These are phyloP conservation scores for Endothia cerciana DNA, from an alignment of 2,329 filamentous ascomycete genomes.

Conservation along the genomic window DNA sequence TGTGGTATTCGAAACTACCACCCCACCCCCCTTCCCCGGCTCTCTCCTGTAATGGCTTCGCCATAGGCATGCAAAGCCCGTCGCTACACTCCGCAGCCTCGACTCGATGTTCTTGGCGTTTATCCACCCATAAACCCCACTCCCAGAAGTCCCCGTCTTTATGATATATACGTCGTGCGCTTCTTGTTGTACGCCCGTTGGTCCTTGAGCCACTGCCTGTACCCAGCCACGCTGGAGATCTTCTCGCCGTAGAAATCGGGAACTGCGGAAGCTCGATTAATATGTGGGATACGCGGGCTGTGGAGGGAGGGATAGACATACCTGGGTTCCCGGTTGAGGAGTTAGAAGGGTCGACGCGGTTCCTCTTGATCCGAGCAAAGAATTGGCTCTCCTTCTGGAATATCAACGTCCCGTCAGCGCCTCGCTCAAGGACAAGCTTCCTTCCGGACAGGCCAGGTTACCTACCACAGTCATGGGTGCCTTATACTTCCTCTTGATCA, in stretches of 20 bases:
- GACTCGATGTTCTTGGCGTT: neutral
- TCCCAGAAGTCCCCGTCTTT: conserved; percentile 32
- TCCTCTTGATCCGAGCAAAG: conserved; percentile 87
- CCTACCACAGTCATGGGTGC: conserved; percentile 71
- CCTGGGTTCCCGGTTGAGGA: conserved; percentile 88
- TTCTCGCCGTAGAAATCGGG: conserved; percentile 99
- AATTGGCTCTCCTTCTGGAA: conserved; percentile 88
- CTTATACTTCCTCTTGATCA: conserved; percentile 72
- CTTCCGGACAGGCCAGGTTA: conserved; percentile 27
- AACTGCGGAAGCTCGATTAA: conserved; percentile 49
- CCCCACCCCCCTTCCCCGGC: neutral
- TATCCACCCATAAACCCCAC: too few relatives aligned
- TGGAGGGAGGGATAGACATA: conserved; percentile 36
- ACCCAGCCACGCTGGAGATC: conserved; percentile 89
- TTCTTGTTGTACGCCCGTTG: conserved; percentile 97
- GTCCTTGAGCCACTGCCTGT: conserved; percentile 95
- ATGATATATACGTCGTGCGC: conserved; percentile 65
- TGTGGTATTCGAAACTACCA: neutral
- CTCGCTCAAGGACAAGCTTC: too few relatives aligned
- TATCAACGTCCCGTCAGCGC: conserved; percentile 16
- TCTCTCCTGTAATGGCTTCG: neutral
- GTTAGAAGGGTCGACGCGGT: conserved; percentile 86
- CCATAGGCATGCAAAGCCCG: neutral
- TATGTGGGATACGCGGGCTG: neutral
- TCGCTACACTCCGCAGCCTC: neutral